phyloP scores from a whole-genome alignment of 208 protist species.

The Leishmania amazonensis region DNA sequence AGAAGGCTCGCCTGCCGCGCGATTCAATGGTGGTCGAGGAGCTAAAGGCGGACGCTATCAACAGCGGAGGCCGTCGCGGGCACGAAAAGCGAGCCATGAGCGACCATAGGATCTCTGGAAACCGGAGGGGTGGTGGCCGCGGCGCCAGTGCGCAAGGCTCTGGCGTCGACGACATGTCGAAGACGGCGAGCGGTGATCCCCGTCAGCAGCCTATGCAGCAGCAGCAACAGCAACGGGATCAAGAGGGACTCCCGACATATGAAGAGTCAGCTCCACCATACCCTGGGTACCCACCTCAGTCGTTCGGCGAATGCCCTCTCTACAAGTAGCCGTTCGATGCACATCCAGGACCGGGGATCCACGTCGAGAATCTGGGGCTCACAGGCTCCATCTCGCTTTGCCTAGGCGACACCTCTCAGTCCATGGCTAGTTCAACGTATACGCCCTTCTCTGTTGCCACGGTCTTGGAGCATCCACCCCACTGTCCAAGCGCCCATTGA shows the following conservation, averaged over 20 bases:
- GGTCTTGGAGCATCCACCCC: neutral
- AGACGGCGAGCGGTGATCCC: neutral
- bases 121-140: neutral
- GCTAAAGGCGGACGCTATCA: conserved; percentile 48
- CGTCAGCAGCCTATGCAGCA: conserved; percentile 1
- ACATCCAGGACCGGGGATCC: neutral
- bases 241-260: conserved; percentile 13
- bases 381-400: neutral
- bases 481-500: neutral
- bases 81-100: conserved; percentile 18
- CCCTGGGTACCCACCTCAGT: conserved; percentile 3
- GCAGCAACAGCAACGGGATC: conserved; percentile 5
- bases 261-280: conserved; percentile 6
- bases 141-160: neutral
- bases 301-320: neutral
- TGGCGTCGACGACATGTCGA: neutral
- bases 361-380: neutral
- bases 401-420: neutral
- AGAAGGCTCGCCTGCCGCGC: conserved; percentile 65
- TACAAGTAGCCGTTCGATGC: neutral
- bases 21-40: conserved; percentile 89
- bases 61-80: conserved; percentile 13
- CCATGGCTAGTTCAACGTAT: neutral
- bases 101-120: conserved; percentile 4
- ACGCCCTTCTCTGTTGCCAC: neutral